Evolutionary conservation across 78 protist genomes (phyloP).

Genomic region (Isochrysis galbana): DNA sequence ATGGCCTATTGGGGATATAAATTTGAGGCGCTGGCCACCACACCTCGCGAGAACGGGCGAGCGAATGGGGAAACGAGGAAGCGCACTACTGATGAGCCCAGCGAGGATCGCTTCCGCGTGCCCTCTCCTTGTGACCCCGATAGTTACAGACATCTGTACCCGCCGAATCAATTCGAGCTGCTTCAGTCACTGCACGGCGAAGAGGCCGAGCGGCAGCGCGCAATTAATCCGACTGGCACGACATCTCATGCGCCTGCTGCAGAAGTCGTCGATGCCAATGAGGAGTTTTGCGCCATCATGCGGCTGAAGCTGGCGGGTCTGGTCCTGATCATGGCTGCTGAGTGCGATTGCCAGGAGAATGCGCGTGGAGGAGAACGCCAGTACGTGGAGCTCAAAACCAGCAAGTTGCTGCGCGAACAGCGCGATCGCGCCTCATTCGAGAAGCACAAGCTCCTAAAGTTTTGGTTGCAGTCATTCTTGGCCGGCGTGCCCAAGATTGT

Average conservation of each 20-base stretch:
- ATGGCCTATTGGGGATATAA: conserved; percentile 1
- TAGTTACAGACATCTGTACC: too few species aligned
- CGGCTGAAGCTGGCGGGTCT: not conserved
- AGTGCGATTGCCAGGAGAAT: not conserved
- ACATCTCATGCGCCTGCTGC: too few species aligned
- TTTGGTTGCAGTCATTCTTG: conserved; percentile 13
- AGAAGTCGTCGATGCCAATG: too few species aligned
- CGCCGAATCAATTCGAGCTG: too few species aligned
- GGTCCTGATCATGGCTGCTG: not conserved
- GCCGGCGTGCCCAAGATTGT: conserved; percentile 3
- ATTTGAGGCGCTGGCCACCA: not conserved
- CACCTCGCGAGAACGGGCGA: not conserved
- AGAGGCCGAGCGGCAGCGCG: too few species aligned
- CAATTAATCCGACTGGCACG: too few species aligned
- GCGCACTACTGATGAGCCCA: too few species aligned
- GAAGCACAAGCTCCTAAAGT: conserved; percentile 19
- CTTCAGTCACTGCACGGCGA: too few species aligned
- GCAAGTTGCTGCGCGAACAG: not conserved
- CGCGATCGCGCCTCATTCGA: not conserved
- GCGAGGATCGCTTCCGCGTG: too few species aligned
- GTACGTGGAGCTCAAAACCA: conserved; percentile 36
- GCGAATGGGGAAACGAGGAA: too few species aligned
- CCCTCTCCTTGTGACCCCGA: too few species aligned
- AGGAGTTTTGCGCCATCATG: not conserved
- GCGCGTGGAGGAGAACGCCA: too few species aligned